Evolutionary conservation across 495 filamentous ascomycete species (phyloP).

Genomic region (Aspergillus campestris): DNA sequence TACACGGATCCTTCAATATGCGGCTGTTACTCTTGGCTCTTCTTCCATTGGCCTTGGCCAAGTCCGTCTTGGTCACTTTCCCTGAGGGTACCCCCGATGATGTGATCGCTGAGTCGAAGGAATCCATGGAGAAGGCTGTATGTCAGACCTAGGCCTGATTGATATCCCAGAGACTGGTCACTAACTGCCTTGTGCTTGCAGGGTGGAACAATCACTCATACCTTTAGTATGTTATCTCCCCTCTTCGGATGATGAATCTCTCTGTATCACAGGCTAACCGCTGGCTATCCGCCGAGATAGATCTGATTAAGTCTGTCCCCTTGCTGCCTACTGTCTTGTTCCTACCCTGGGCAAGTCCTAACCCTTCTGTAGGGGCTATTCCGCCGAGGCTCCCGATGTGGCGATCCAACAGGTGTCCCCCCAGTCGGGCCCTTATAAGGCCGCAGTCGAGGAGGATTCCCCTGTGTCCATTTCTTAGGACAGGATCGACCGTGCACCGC

Average conservation of each 20-base stretch:
- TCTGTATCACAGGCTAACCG: neutral
- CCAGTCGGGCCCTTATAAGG: slow-evolving; percentile 53
- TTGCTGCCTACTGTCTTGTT: neutral
- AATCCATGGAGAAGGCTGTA: slow-evolving; percentile 59
- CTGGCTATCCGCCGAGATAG: slow-evolving; percentile 17
- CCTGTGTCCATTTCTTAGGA: slow-evolving; percentile 37
- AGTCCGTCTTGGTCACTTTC: slow-evolving; percentile 73
- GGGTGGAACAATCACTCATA: slow-evolving; percentile 21
- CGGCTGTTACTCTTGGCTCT: slow-evolving; percentile 47
- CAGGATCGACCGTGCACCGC: neutral
- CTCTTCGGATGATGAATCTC: neutral
- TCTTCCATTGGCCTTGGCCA: slow-evolving; percentile 50
- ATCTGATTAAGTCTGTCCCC: slow-evolving; percentile 39
- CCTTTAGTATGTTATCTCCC: neutral
- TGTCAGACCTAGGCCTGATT: slow-evolving; percentile 14
- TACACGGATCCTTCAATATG: slow-evolving; percentile 38
- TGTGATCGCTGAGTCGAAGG: slow-evolving; percentile 60
- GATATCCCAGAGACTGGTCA: neutral
- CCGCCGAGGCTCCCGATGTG: slow-evolving; percentile 59
- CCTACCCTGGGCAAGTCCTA: slow-evolving; percentile 6
- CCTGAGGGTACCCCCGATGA: slow-evolving; percentile 61
- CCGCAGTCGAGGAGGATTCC: slow-evolving; percentile 69
- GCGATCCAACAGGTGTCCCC: slow-evolving; percentile 62
- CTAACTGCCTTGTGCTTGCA: slow-evolving; percentile 2
- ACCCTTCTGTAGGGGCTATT: slow-evolving; percentile 55